Base-by-base conservation (phyloP, 225 moss, liverwort and hornwort genomes). In the Sphagnum contortum region DNA sequence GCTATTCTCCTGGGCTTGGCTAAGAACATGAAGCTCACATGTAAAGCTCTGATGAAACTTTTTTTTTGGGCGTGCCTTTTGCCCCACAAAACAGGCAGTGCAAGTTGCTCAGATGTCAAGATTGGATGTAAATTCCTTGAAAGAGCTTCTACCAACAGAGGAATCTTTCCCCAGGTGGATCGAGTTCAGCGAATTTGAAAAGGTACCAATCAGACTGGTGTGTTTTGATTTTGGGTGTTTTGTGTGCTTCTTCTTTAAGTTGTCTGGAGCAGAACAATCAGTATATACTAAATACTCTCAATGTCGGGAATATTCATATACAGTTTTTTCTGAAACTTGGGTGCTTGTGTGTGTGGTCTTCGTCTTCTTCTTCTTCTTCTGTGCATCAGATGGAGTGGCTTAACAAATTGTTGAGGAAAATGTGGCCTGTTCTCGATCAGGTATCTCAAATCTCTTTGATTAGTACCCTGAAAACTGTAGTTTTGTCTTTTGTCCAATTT, bases 391-490 rank as follows among this genome's bases (percentile, higher is more conserved):
- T 92, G 73, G 88, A 88, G 0, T 96, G 95, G 95, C 45, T 96
- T 75, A 96, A 96, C 68, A 87, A 9, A 63, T 66, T 68, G 5
- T 48, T 88, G 74, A 76, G 62, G 44, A 75, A 85, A 74, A 64
- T 92, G 6, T 96, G 95, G 95, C 92, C 92, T 8, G 91, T 74
- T 55, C 83, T 96, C 57, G 90, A 96, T 70, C 73, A 90, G 95
- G 95, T 95, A 51, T 29, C 29, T 29, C 29, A 29, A 29, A 29
- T 29, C 29, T 29, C 29, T 29, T 29, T 29, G 29, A 29, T 29
- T 29, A 29, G 29, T 29, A 29, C 1, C 29, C 29, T 29, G 29
- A 29, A 29, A 29, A 29, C 29, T 29, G 29, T 29, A 29, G 29
- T 29, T 29, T 29, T 48, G 79, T 50, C 3, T 54, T 4, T 55